Conservation (phyloP, 73 alveolate species). For the Paramecium primaurelia region DNA sequence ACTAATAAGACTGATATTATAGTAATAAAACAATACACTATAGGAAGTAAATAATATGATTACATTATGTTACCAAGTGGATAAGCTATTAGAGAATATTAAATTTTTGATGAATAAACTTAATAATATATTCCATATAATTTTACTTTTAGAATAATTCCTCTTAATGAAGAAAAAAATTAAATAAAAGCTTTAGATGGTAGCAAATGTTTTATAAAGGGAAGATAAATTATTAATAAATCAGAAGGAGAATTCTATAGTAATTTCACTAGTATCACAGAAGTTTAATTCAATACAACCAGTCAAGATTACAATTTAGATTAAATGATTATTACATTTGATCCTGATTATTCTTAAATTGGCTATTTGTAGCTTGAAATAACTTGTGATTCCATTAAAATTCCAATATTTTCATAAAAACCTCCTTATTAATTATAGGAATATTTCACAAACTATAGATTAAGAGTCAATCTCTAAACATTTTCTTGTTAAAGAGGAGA, state of each 20-base stretch:
- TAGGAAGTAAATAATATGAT: not conserved
- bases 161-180: not conserved
- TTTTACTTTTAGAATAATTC: not conserved
- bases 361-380: not conserved
- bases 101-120: not conserved
- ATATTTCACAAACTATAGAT: not conserved
- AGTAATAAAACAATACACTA: not conserved
- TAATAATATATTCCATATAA: not conserved
- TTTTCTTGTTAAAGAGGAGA: conserved; percentile 35
- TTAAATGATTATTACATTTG: not conserved
- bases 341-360: not conserved
- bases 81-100: not conserved
- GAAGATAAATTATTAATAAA: not conserved
- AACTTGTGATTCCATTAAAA: not conserved
- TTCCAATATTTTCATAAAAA: not conserved
- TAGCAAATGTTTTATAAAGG: not conserved
- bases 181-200: not conserved
- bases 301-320: not conserved
- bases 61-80: not conserved
- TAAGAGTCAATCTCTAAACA: not conserved
- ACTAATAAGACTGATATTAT: not conserved
- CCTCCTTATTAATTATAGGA: not conserved
- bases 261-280: not conserved
- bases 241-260: not conserved
- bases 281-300: not conserved